A percentile compares a stretch with the other conserved stretches of the same genome.
phyloP scores from a whole-genome alignment of 495 filamentous ascomycete species.

The Hyaloscypha finlandica region DNA sequence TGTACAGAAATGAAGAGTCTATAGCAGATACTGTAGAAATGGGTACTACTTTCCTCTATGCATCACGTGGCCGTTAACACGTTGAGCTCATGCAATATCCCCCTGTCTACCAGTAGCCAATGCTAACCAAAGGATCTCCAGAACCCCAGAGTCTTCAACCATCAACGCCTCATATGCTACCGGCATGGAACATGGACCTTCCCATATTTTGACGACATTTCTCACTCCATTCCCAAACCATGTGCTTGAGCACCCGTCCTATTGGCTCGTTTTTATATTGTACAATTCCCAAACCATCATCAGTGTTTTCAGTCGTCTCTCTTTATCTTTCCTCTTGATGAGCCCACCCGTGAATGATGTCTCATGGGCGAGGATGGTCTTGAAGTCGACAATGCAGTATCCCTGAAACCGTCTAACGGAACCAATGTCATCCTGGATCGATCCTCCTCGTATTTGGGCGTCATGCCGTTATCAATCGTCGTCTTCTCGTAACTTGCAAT shows the following conservation, averaged over 20 bases:
- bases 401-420: conserved; percentile 27
- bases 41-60: background rate
- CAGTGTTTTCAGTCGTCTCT: conserved; percentile 29
- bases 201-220: conserved; percentile 15
- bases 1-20: background rate
- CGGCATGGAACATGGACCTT: conserved; percentile 1
- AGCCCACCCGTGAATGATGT: conserved; percentile 32
- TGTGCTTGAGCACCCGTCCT: conserved; percentile 11
- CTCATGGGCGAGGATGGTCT: conserved; percentile 33
- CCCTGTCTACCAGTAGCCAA: background rate
- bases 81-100: background rate
- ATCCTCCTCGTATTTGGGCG: conserved; percentile 31
- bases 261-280: conserved; percentile 5
- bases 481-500: conserved; percentile 78
- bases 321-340: conserved; percentile 31
- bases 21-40: background rate
- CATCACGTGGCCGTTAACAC: conserved; percentile 5
- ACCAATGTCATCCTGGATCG: conserved; percentile 10
- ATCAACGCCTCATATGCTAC: conserved; percentile 17
- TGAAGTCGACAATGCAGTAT: conserved; percentile 27
- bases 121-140: conserved; percentile 10
- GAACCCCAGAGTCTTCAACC: conserved; percentile 12
- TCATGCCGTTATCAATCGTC: conserved; percentile 38
- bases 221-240: conserved; percentile 2
- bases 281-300: background rate